phyloP scores from a whole-genome alignment of 1,284 basidiomycete genomes.

The Pseudozyma pruni region DNA sequence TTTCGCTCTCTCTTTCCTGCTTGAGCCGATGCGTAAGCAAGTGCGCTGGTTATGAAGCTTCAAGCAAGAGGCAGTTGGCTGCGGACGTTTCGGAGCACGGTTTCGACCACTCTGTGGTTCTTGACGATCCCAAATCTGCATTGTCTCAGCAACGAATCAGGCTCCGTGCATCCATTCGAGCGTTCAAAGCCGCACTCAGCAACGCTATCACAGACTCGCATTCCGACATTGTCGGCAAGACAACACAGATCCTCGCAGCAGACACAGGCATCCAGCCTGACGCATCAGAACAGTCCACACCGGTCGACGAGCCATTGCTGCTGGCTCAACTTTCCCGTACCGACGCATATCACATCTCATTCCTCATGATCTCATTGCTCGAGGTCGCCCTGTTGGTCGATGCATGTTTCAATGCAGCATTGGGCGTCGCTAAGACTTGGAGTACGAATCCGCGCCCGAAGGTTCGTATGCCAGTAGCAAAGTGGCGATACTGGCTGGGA shows the following conservation, averaged over 20 bases:
- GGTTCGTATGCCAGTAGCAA: conserved; percentile 24
- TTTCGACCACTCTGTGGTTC: neutral
- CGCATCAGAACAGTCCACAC: neutral
- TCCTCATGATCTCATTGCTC: conserved; percentile 54
- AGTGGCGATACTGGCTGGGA: conserved; percentile 45
- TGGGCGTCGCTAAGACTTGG: conserved; percentile 21
- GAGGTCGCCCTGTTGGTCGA: conserved; percentile 51
- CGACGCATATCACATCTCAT: conserved; percentile 51
- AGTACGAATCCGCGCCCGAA: conserved; percentile 5
- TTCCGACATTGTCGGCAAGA: conserved; percentile 9
- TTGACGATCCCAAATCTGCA: conserved; percentile 13
- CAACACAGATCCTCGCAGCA: neutral
- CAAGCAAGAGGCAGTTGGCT: neutral
- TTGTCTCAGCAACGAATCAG: conserved; percentile 11
- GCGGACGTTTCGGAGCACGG: neutral
- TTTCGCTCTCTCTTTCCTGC: conserved; percentile 23
- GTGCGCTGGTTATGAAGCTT: conserved; percentile 4
- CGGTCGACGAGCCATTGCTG: neutral
- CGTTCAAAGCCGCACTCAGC: conserved; percentile 29
- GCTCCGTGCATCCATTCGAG: conserved; percentile 23
- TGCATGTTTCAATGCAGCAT: conserved; percentile 23
- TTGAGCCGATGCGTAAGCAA: conserved; percentile 19
- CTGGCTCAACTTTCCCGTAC: conserved; percentile 35
- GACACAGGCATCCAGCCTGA: neutral
- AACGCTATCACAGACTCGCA: conserved; percentile 20